A percentile compares a stretch with the other conserved stretches of the same genome.
Evolutionary conservation across 2,329 filamentous ascomycete genomes (phyloP).

Genomic region (Colletotrichum sp.): DNA sequence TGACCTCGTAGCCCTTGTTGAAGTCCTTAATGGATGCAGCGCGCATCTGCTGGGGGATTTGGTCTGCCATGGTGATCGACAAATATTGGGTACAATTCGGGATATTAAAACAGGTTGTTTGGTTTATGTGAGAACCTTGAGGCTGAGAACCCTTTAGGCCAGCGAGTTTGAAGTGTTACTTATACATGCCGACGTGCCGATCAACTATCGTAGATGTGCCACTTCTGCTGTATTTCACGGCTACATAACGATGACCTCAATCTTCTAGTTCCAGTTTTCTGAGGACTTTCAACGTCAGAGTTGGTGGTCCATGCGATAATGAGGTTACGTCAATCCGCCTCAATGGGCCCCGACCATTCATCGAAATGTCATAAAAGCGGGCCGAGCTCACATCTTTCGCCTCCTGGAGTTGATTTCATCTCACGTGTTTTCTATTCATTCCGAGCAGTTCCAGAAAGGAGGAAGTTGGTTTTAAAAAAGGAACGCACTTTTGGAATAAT

Average conservation of each 20-base stretch:
- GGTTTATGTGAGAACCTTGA: background rate
- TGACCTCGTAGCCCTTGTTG: conserved; percentile 15
- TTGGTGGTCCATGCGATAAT: background rate
- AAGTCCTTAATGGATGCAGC: conserved; percentile 32
- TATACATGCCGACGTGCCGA: background rate
- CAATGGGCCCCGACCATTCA: background rate
- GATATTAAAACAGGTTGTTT: background rate
- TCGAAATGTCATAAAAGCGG: conserved; percentile 13
- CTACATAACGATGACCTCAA: background rate
- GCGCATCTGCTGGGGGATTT: conserved; percentile 32
- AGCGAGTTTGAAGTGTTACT: background rate
- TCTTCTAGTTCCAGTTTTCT: background rate
- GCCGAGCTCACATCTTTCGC: background rate
- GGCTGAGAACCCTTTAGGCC: background rate
- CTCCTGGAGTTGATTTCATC: background rate
- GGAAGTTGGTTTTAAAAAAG: rapidly evolving
- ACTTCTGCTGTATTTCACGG: background rate
- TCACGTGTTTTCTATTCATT: background rate
- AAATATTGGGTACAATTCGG: background rate
- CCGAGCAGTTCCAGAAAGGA: background rate
- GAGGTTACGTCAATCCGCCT: background rate
- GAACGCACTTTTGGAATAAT: rapidly evolving
- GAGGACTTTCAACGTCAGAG: background rate
- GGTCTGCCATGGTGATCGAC: background rate
- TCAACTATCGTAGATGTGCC: background rate